phyloP scores from a whole-genome alignment of 2,329 filamentous ascomycete species.

The Alternaria sp. region DNA sequence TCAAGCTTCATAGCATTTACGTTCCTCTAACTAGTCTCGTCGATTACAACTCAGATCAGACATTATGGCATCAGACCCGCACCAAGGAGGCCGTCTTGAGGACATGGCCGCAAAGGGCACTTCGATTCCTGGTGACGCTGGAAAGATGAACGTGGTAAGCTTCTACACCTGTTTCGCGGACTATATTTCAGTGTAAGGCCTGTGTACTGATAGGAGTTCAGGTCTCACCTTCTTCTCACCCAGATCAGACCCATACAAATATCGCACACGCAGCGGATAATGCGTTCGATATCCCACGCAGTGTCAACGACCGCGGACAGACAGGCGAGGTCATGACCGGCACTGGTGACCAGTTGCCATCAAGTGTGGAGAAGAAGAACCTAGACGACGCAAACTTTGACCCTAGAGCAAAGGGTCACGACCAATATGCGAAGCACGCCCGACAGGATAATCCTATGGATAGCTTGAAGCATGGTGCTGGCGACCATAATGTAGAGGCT shows the following conservation, averaged over 20 bases:
- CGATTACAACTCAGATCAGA: no score
- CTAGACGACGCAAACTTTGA: constrained; percentile 34
- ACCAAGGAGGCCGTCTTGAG: constrained; percentile 46
- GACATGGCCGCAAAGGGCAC: constrained; percentile 50
- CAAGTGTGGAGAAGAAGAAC: constrained; percentile 44
- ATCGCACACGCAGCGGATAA: no score
- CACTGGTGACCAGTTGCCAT: constrained; percentile 43
- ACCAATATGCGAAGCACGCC: constrained; percentile 33
- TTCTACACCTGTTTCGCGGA: constrained; percentile 50
- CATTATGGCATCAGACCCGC: constrained; percentile 24
- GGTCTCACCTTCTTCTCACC: no score
- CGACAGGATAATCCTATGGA: constrained; percentile 17
- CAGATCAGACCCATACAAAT: no score
- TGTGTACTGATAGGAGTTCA: no score
- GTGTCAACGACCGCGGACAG: constrained; percentile 39
- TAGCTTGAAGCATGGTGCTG: constrained; percentile 23
- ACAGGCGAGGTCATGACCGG: constrained; percentile 49
- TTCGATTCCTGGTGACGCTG: constrained; percentile 57
- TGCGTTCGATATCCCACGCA: constrained; percentile 29
- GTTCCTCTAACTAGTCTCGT: no score
- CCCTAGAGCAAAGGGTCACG: constrained; percentile 34
- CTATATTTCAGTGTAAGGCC: constrained; percentile 13
- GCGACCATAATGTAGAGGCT: constrained; percentile 29
- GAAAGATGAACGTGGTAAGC: constrained; percentile 46
- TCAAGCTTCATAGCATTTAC: no score